Evolutionary conservation across 164 flowering plant species (phyloP), one percentile per base, ranked within the genome.

Genomic region (Aristolochia contorta): DNA sequence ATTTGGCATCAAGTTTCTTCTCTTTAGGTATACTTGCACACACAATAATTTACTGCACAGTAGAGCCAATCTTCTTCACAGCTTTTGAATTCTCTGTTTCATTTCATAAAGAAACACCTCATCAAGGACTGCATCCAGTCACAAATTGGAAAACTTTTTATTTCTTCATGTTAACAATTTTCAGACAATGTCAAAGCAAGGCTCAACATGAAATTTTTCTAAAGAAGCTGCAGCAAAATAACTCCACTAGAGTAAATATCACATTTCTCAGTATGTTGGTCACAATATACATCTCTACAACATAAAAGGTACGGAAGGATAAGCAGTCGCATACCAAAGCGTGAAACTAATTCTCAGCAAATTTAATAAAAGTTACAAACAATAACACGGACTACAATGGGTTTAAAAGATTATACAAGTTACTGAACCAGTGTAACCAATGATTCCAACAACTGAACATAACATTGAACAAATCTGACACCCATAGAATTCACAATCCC

Each of bases 151-250:
- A 46, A 66, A 46, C 8, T 68, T 70, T 27, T 62, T 64, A 58
- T 70, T 57, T 15, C 61, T 62, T 75, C 75, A 70, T 30, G 64
- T 43, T n/a, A n/a, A 68, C 76, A 60, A 72, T 74, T 50, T 69
- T 75, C 12, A 58, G 49, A 32, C 71, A 71, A 58, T 71, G 32
- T 70, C 69, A 47, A 74, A 74, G 67, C 69, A 45, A 23, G 70
- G 66, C 27, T 74, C 76, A 41, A 70, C 63, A 20, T 75, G 78
- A 62, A 78, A 12, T 57, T 78, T 72, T 66, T 68, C 65, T 64
- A 70, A 18, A 74, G 67, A 47, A 70, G 70, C 66, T 74, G 75
- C 6, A 77, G 66, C 52, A 74, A 58, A 63, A 75, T 59, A 30
- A 74, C 78, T 45, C 76, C 69, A 65, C 67, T 65, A 53, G 67